Evolutionary conservation across 495 filamentous ascomycete species (phyloP).

Genomic region (Endocarpon pusillum): DNA sequence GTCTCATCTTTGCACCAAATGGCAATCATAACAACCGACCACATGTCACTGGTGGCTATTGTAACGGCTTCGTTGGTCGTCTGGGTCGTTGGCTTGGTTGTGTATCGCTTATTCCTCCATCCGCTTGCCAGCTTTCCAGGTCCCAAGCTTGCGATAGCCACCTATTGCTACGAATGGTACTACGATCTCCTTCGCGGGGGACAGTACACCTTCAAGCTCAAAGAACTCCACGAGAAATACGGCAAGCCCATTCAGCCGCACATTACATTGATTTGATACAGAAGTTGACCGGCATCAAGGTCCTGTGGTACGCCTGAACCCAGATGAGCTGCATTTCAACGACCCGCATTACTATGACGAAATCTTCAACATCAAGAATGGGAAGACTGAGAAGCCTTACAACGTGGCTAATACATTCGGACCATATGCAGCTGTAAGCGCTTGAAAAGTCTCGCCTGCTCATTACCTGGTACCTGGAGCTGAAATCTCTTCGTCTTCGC

Average conservation of each 20-base stretch:
- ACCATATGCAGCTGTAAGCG: constrained; percentile 2
- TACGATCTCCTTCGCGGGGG: constrained; percentile 12
- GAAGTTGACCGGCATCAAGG: constrained; percentile 2
- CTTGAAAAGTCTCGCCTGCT: constrained; percentile 1
- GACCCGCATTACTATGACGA: constrained; percentile 10
- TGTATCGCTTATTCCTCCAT: constrained; percentile 16
- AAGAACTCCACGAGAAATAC: constrained; percentile 8
- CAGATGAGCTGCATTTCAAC: constrained; percentile 12
- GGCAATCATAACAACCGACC: neutral
- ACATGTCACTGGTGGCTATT: neutral
- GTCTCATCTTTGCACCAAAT: neutral
- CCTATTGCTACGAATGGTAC: constrained; percentile 19
- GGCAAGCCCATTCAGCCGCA: constrained; percentile 1
- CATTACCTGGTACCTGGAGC: neutral
- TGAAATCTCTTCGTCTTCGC: constrained; percentile 2
- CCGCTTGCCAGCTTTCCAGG: constrained; percentile 17
- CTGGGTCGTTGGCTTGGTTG: neutral
- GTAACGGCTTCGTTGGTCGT: neutral
- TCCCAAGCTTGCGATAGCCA: constrained; percentile 15
- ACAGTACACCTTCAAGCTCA: constrained; percentile 10
- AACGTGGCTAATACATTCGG: constrained; percentile 4
- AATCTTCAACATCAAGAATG: constrained; percentile 1
- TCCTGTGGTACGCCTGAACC: constrained; percentile 11
- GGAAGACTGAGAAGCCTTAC: constrained; percentile 3
- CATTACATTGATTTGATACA: neutral